These are phyloP conservation scores for Ensete ventricosum DNA, from an alignment of 176 grass and related monocot genomes.

Conservation along the genomic window DNA sequence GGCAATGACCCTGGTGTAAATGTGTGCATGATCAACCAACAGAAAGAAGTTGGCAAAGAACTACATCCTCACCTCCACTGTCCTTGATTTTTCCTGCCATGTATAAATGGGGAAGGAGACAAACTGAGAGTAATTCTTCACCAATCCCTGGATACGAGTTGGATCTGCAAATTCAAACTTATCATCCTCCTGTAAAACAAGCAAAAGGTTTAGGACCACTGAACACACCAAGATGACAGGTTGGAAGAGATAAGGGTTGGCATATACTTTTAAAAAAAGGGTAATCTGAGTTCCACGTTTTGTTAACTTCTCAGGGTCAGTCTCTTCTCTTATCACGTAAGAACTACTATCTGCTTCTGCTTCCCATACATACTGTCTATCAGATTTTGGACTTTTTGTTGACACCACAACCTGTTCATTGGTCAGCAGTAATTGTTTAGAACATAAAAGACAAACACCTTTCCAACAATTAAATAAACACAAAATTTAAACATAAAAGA, in stretches of 20 bases:
- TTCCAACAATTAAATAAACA: not conserved
- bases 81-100: slow-evolving; percentile 7
- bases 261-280: slow-evolving; percentile 59
- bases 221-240: slow-evolving; percentile 11
- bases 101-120: slow-evolving; percentile 95
- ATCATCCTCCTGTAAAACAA: slow-evolving; percentile 48
- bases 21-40: too few relatives aligned
- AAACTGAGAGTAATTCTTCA: slow-evolving; percentile 92
- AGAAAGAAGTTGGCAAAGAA: not conserved
- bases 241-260: not conserved
- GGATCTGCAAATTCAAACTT: slow-evolving; percentile 87
- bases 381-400: slow-evolving; percentile 80
- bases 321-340: slow-evolving; percentile 82
- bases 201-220: not conserved
- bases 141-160: slow-evolving; percentile 57
- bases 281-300: slow-evolving; percentile 82
- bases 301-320: slow-evolving; percentile 68
- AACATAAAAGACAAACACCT: not conserved
- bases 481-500: not conserved
- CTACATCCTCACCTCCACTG: not conserved
- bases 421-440: not conserved
- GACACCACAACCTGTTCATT: slow-evolving; percentile 58
- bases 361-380: slow-evolving; percentile 93
- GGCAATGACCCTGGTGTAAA: not conserved
- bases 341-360: slow-evolving; percentile 82